phyloP scores from a whole-genome alignment of 148 eudicot species.

The Rhododendron griersonianum region DNA sequence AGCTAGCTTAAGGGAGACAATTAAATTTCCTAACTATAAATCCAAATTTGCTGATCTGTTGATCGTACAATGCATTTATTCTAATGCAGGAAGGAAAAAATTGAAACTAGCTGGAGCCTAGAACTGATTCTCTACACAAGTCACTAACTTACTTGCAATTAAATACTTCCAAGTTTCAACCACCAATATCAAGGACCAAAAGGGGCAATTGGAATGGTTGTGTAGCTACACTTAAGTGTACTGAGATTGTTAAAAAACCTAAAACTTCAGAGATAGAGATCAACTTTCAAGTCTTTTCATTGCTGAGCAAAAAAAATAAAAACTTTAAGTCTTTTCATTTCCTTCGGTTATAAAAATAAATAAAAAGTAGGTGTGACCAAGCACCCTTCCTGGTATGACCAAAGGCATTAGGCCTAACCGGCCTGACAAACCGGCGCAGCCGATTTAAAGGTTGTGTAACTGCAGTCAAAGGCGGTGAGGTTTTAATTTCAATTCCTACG shows the following conservation, averaged over 20 bases:
- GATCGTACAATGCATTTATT: not conserved
- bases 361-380: not conserved
- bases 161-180: not conserved
- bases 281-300: not conserved
- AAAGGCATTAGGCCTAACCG: not conserved
- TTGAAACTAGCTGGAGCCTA: not conserved
- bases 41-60: not conserved
- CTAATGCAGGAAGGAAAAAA: not conserved
- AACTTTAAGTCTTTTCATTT: not conserved
- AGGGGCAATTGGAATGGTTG: not conserved
- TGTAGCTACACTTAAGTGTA: not conserved
- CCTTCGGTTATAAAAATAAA: not conserved
- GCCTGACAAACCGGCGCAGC: not conserved
- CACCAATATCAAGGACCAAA: not conserved
- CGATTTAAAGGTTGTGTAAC: not conserved
- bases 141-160: not conserved
- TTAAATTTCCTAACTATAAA: not conserved
- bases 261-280: too few relatives aligned
- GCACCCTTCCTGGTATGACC: not conserved
- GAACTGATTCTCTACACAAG: not conserved
- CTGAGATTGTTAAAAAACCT: not conserved
- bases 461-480: not conserved
- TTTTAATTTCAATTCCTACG: not conserved
- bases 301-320: not conserved
- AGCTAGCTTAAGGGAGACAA: not conserved